These are phyloP conservation scores for Suillus lakei DNA, from an alignment of 768 basidiomycete genomes.

Conservation along the genomic window DNA sequence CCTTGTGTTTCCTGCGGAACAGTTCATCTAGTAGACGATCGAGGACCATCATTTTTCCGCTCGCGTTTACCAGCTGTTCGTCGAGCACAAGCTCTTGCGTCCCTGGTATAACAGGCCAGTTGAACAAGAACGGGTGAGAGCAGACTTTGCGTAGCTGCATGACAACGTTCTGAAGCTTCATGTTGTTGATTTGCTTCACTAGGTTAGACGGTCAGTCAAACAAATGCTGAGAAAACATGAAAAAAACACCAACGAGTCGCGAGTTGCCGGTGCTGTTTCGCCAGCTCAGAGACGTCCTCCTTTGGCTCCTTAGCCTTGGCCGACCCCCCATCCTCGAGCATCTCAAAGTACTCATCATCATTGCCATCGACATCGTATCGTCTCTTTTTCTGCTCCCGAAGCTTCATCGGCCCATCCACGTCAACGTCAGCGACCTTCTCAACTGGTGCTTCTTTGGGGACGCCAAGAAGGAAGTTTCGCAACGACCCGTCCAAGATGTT, in stretches of 20 bases:
- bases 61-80: conserved; percentile 80
- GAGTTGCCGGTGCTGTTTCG: conserved; percentile 59
- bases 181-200: conserved; percentile 90
- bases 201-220: neutral
- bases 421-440: conserved; percentile 29
- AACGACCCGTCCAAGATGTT: conserved; percentile 74
- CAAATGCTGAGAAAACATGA: conserved; percentile 12
- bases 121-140: conserved; percentile 91
- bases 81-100: conserved; percentile 48
- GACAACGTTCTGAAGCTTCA: conserved; percentile 91
- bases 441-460: conserved; percentile 29
- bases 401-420: conserved; percentile 38
- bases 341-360: conserved; percentile 65
- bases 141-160: conserved; percentile 99
- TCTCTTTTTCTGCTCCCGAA: conserved; percentile 39
- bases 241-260: conserved; percentile 56
- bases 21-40: conserved; percentile 86
- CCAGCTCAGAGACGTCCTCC: conserved; percentile 57
- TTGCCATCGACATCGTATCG: conserved; percentile 62
- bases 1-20: conserved; percentile 81
- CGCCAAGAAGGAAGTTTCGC: conserved; percentile 60
- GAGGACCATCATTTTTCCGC: conserved; percentile 97
- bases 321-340: conserved; percentile 54
- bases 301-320: conserved; percentile 40
- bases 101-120: conserved; percentile 72